A percentile compares a stretch with the other conserved stretches of the same genome.
Evolutionary conservation across 352 stramenopile species (phyloP).

Genomic region (Phytopythium oedochilum): DNA sequence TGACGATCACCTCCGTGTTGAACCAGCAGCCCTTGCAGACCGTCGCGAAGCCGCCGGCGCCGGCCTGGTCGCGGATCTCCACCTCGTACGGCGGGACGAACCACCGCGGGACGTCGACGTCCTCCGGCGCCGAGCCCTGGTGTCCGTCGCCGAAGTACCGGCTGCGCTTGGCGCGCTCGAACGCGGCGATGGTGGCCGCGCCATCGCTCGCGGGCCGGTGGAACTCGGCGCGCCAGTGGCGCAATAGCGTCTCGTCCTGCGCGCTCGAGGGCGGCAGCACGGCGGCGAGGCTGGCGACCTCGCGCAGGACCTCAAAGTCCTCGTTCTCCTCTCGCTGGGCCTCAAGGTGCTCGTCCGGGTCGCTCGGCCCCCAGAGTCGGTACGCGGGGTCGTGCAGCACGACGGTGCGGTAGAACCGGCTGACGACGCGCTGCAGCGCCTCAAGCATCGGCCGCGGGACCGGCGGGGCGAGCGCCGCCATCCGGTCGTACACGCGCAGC

Average conservation of each 20-base stretch:
- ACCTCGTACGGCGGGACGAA: constrained; percentile 5
- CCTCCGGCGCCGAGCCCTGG: not conserved
- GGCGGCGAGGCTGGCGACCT: not conserved
- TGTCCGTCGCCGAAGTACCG: not conserved
- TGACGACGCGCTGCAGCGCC: not conserved
- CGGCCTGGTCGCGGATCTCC: not conserved
- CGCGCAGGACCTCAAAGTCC: not conserved
- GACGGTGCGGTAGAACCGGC: not conserved
- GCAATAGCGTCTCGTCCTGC: not conserved
- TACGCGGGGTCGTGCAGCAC: not conserved
- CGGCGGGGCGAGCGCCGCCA: not conserved
- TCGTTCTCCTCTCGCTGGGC: not conserved
- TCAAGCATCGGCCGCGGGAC: not conserved
- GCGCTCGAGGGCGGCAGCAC: not conserved
- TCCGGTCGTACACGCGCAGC: not conserved
- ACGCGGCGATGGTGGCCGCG: not conserved
- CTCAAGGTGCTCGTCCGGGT: not conserved
- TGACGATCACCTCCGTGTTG: constrained; percentile 1
- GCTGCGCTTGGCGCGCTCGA: not conserved
- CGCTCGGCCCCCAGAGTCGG: not conserved
- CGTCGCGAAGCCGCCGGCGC: not conserved
- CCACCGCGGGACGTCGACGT: not conserved
- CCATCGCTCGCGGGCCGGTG: too few relatives aligned
- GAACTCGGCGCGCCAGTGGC: not conserved
- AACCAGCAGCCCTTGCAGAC: constrained; percentile 2